Percentiles rank a stretch among this genome's conserved stretches.
These are phyloP conservation scores for Hirsutella minnesotensis DNA, from an alignment of 2,329 filamentous ascomycete species.

Conservation along the genomic window DNA sequence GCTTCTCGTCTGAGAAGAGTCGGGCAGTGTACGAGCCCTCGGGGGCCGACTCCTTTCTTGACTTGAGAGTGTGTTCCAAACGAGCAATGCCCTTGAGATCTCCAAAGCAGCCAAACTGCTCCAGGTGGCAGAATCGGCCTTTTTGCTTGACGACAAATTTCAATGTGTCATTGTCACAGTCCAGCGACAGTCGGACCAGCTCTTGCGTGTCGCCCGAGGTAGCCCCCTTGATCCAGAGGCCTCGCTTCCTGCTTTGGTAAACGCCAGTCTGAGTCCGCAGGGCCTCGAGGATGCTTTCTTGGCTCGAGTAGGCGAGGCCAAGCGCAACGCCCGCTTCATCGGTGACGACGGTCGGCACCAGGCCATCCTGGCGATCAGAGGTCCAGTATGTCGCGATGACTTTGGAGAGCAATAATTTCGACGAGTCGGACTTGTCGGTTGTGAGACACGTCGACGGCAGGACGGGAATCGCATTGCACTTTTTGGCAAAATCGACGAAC, in stretches of 20 bases:
- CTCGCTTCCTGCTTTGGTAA: slow-evolving; percentile 91
- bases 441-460: slow-evolving; percentile 62
- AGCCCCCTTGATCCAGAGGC: slow-evolving; percentile 92
- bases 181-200: slow-evolving; percentile 69
- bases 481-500: slow-evolving; percentile 35
- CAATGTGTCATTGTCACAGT: slow-evolving; percentile 89
- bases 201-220: slow-evolving; percentile 91
- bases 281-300: slow-evolving; percentile 80
- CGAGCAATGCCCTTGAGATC: slow-evolving; percentile 68
- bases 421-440: slow-evolving; percentile 48
- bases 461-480: slow-evolving; percentile 55
- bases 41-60: slow-evolving; percentile 72
- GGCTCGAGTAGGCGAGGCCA: slow-evolving; percentile 88
- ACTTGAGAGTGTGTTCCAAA: slow-evolving; percentile 76
- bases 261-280: slow-evolving; percentile 69
- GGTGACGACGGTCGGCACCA: slow-evolving; percentile 83
- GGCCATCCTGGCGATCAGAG: slow-evolving; percentile 70
- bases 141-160: slow-evolving; percentile 84
- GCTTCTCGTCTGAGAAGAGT: slow-evolving; percentile 81
- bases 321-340: slow-evolving; percentile 77
- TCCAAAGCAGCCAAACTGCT: slow-evolving; percentile 87
- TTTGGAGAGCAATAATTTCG: slow-evolving; percentile 47
- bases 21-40: slow-evolving; percentile 87
- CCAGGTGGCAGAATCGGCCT: slow-evolving; percentile 88
- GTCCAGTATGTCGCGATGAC: slow-evolving; percentile 65